Conservation (phyloP, 768 basidiomycete genomes). For the Tricholoma saponaceum region DNA sequence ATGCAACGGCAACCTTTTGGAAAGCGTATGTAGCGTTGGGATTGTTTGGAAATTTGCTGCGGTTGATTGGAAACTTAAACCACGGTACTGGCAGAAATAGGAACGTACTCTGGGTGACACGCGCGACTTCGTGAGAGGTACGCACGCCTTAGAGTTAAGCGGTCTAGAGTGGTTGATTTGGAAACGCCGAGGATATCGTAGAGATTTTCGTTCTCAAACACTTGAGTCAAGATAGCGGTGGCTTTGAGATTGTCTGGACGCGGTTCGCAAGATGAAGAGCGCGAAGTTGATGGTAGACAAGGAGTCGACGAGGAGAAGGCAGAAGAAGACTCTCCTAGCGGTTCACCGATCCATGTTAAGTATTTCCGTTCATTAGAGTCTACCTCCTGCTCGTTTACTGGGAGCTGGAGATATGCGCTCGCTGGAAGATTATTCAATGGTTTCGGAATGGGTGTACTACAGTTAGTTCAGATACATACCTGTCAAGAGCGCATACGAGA, state of each 20-base stretch:
- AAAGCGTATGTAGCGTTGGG: slow-evolving; percentile 80
- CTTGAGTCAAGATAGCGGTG: slow-evolving; percentile 37
- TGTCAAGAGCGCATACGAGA: slow-evolving; percentile 43
- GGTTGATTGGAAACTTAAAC: neutral
- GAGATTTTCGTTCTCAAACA: slow-evolving; percentile 62
- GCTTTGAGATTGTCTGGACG: slow-evolving; percentile 4
- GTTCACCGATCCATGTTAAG: slow-evolving; percentile 45
- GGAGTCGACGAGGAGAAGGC: slow-evolving; percentile 13
- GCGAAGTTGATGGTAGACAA: slow-evolving; percentile 4
- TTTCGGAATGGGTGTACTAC: slow-evolving; percentile 1
- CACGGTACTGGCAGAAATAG: neutral
- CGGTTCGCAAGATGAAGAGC: neutral
- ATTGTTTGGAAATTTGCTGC: slow-evolving; percentile 76
- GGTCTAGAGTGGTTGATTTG: slow-evolving; percentile 48
- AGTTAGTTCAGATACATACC: slow-evolving; percentile 20
- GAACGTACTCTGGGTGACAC: slow-evolving; percentile 83
- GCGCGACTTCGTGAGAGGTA: slow-evolving; percentile 72
- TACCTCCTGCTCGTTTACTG: slow-evolving; percentile 55
- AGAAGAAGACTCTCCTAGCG: slow-evolving; percentile 18
- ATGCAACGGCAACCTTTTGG: slow-evolving; percentile 83
- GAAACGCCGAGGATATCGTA: slow-evolving; percentile 70
- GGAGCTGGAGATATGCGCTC: slow-evolving; percentile 59
- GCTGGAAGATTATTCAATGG: slow-evolving; percentile 30
- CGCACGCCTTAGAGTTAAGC: slow-evolving; percentile 61
- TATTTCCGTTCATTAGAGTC: slow-evolving; percentile 42